Base-by-base conservation (phyloP, 2,329 filamentous ascomycete genomes). In the Fusarium camptoceras region DNA sequence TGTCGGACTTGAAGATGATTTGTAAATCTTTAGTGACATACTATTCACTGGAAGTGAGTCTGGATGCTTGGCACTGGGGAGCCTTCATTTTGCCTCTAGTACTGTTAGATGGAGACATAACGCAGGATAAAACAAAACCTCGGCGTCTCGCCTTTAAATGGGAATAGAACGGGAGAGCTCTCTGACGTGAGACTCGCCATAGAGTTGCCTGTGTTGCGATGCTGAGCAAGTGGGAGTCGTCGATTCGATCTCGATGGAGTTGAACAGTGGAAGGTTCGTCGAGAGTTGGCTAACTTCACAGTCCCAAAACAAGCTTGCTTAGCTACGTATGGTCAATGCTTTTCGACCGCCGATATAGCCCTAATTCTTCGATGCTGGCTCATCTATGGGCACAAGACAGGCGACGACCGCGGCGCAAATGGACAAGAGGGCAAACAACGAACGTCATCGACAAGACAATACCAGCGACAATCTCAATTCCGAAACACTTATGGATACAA, bases 391-490 rank as follows among this genome's bases (percentile, higher is more conserved):
- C 54, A 28, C 25, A 16, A 18, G 5, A 4, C 24, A 4, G 55
- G 47, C 43, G 27, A 66, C 41, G n/a, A 34, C 24, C 1, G 8
- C 18, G 30, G 12, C 22, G 25, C 18, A 37, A 20, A 14, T 25
- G 11, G 3, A 4, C 2, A 30, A 16, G 0, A 5, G 5, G 5
- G 6, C 25, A 37, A 66, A 59, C 31, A 12, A 5, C 8, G 3
- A 37, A 12, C 34, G 34, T 3, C 18, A 6, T 0, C 34, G 5
- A n/a, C 18, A 37, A 37, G 34, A 1, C 7, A 2, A 15, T 2
- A 5, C 0, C 18, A 15, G 25, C 5, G 41, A 0, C 3, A 1
- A 16, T 3, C 0, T 5, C 3, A 16, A 5, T 0, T n/a, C 6
- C 24, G 15, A 59, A 59, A 39, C 0, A 48, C 14, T 18, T 5